A percentile compares a stretch with the other conserved stretches of the same genome.
Conservation (phyloP, 495 filamentous ascomycete species). For the Podospora didyma region DNA sequence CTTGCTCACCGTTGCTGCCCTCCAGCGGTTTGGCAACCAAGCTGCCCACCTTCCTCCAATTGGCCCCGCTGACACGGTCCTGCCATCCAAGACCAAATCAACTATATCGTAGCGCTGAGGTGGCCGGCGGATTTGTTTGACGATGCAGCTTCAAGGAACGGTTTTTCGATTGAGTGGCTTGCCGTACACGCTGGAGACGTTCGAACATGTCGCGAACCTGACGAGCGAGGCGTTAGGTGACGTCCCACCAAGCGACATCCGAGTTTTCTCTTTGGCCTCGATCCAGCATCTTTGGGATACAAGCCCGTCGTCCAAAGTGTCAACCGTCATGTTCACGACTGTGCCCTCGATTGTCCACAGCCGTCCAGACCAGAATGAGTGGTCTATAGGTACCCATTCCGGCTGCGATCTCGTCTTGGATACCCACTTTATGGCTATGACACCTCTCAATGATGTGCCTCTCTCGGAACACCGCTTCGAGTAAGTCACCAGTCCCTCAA, state of each 20-base stretch:
- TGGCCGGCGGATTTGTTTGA: too few relatives aligned
- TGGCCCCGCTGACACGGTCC: too few relatives aligned
- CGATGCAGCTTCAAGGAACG: too few relatives aligned
- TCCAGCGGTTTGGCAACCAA: too few relatives aligned
- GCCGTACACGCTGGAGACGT: background rate
- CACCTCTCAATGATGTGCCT: slow-evolving; percentile 3
- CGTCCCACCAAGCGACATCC: background rate
- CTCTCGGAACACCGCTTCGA: slow-evolving; percentile 1
- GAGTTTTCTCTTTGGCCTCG: background rate
- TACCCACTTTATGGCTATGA: slow-evolving; percentile 11
- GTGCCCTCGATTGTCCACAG: background rate
- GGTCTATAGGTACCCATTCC: background rate
- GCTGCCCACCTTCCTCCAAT: too few relatives aligned
- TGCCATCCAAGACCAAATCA: too few relatives aligned
- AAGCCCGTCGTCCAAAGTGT: background rate
- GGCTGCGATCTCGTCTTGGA: slow-evolving; percentile 6
- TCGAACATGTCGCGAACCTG: background rate
- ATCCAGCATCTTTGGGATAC: background rate
- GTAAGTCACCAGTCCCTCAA: background rate
- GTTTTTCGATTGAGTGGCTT: background rate
- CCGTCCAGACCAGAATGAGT: background rate
- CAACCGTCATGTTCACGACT: background rate
- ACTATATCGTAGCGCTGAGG: too few relatives aligned
- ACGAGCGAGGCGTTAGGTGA: background rate
- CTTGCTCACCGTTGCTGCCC: too few relatives aligned